Conservation (phyloP, 2,329 filamentous ascomycete genomes). For the Hypoxylon sp. region DNA sequence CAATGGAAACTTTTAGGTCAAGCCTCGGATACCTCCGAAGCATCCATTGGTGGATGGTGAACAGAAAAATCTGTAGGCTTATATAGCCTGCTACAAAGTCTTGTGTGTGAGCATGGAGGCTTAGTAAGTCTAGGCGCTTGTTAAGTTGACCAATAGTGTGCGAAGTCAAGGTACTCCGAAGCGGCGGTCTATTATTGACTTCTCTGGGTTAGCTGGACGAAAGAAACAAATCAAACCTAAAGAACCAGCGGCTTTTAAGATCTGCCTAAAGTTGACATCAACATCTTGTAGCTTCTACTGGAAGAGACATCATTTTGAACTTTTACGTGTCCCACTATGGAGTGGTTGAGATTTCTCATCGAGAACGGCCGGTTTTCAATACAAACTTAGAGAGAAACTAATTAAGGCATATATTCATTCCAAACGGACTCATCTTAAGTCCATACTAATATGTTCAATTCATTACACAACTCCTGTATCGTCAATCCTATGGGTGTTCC, state of each 20-base stretch:
- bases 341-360: no score
- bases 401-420: conserved; percentile 24
- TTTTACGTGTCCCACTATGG: no score
- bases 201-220: no score
- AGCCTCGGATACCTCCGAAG: not conserved
- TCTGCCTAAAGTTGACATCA: no score
- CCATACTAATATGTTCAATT: conserved; percentile 23
- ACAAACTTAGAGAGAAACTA: not conserved
- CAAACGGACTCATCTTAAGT: conserved; percentile 9
- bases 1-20: not conserved
- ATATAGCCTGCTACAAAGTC: not conserved
- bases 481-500: conserved; percentile 8
- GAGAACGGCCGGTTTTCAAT: not conserved
- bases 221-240: no score
- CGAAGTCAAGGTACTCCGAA: no score
- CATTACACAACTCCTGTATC: conserved; percentile 20
- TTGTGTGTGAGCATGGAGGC: no score
- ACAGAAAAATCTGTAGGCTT: not conserved
- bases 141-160: conserved; percentile 1
- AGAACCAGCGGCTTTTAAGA: no score
- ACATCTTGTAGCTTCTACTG: no score
- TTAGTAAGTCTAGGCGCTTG: not conserved
- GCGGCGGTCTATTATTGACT: no score
- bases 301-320: no score
- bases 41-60: not conserved